These are phyloP conservation scores for Stylonectria norvegica DNA, from an alignment of 2,329 filamentous ascomycete species.

Conservation along the genomic window DNA sequence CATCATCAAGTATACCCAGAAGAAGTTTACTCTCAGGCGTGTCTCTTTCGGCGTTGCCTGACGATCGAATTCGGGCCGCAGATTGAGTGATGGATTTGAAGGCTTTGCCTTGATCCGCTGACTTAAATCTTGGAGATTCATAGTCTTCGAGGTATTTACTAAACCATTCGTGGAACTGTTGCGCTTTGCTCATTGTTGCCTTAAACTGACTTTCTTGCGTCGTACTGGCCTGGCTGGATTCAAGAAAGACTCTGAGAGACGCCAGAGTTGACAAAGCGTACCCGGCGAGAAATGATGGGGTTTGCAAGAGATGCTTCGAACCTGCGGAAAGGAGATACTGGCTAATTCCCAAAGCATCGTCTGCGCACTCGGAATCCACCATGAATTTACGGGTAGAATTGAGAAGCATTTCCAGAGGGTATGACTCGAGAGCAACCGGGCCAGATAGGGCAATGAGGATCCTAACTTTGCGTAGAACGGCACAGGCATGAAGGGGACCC, in stretches of 20 bases:
- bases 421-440: constrained; percentile 66
- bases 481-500: constrained; percentile 82
- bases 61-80: constrained; percentile 62
- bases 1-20: constrained; percentile 75
- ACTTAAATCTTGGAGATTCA: constrained; percentile 49
- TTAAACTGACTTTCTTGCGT: constrained; percentile 82
- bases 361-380: constrained; percentile 79
- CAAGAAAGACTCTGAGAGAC: constrained; percentile 72
- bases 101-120: constrained; percentile 47
- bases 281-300: constrained; percentile 75
- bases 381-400: constrained; percentile 76
- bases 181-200: constrained; percentile 71
- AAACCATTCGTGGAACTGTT: constrained; percentile 77
- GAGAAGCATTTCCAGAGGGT: constrained; percentile 86
- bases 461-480: constrained; percentile 80
- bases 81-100: constrained; percentile 67
- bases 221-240: constrained; percentile 71
- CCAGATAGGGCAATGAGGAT: constrained; percentile 78
- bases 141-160: constrained; percentile 64
- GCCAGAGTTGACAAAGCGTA: constrained; percentile 76
- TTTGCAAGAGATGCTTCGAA: constrained; percentile 56
- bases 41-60: constrained; percentile 65
- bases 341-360: constrained; percentile 83
- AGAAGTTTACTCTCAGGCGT: constrained; percentile 78
- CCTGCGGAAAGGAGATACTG: constrained; percentile 78